Conservation (phyloP, 2,329 filamentous ascomycete species). For the Penicillium sp. region DNA sequence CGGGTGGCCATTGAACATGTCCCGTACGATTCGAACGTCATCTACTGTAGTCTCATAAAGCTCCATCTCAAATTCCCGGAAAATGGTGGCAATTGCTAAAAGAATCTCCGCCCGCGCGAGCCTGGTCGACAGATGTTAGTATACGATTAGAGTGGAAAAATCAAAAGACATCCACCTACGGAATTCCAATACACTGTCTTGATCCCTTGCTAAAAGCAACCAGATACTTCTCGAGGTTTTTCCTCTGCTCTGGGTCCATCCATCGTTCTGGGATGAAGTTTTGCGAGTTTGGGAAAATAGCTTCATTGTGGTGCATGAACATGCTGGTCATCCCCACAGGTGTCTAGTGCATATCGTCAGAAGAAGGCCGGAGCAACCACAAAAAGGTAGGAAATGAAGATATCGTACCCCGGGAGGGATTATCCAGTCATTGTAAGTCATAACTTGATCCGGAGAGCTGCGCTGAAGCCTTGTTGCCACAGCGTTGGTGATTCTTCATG, state of each 20-base stretch:
- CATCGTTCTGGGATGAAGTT: constrained; percentile 41
- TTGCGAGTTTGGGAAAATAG: constrained; percentile 38
- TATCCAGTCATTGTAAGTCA: constrained; percentile 32
- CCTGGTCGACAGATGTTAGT: constrained; percentile 14
- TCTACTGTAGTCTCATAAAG: constrained; percentile 33
- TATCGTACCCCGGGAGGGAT: constrained; percentile 33
- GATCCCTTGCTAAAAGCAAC: constrained; percentile 43
- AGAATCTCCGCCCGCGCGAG: constrained; percentile 36
- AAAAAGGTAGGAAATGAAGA: not conserved
- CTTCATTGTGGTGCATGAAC: constrained; percentile 36
- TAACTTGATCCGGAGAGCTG: constrained; percentile 26
- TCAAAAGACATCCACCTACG: constrained; percentile 24
- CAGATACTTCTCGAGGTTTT: constrained; percentile 37
- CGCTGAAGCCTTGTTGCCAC: constrained; percentile 31
- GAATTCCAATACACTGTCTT: constrained; percentile 49
- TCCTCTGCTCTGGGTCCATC: constrained; percentile 31
- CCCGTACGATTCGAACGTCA: constrained; percentile 29
- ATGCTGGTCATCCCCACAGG: constrained; percentile 42
- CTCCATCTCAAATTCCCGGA: constrained; percentile 32
- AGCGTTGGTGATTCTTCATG: constrained; percentile 19
- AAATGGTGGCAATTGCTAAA: constrained; percentile 29
- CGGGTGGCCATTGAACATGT: constrained; percentile 23
- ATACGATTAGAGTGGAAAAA: not conserved
- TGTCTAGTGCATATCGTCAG: constrained; percentile 16
- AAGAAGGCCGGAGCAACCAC: not conserved